Evolutionary conservation across 83 land plant genomes (phyloP).

Genomic region (Picea abies): DNA sequence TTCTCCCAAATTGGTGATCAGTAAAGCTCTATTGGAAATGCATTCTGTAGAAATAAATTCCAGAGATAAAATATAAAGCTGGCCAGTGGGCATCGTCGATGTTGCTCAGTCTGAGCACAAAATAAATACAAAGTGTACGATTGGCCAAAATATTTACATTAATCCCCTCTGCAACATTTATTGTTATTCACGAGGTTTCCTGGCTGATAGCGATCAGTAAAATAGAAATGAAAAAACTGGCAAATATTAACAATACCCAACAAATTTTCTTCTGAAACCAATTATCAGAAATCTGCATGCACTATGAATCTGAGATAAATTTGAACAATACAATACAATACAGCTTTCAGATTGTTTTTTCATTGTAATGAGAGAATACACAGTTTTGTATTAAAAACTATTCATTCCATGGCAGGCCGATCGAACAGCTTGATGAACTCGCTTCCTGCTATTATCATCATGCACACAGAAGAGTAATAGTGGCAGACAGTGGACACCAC

Average conservation of each 20-base stretch:
- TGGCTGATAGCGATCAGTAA: neutral
- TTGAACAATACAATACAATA: neutral
- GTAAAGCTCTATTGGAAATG: no score
- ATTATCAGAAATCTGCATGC: neutral
- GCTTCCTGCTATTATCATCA: no score
- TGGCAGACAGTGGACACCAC: slow-evolving; percentile 26
- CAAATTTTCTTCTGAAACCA: neutral
- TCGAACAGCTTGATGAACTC: neutral
- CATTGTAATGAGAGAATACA: neutral
- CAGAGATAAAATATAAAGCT: neutral
- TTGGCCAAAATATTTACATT: neutral
- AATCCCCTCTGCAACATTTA: no score
- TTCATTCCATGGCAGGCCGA: neutral
- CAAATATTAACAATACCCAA: neutral
- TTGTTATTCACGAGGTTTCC: no score
- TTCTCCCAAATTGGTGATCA: no score
- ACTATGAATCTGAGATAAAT: neutral
- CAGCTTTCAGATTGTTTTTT: neutral
- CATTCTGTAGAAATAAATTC: no score
- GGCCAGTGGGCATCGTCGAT: neutral
- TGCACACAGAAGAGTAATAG: slow-evolving; percentile 60
- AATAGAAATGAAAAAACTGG: neutral
- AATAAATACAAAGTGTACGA: neutral
- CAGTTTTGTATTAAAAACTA: neutral
- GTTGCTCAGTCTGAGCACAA: neutral